phyloP scores from a whole-genome alignment of 2,329 filamentous ascomycete species.

The Phaeomoniella chlamydospora region DNA sequence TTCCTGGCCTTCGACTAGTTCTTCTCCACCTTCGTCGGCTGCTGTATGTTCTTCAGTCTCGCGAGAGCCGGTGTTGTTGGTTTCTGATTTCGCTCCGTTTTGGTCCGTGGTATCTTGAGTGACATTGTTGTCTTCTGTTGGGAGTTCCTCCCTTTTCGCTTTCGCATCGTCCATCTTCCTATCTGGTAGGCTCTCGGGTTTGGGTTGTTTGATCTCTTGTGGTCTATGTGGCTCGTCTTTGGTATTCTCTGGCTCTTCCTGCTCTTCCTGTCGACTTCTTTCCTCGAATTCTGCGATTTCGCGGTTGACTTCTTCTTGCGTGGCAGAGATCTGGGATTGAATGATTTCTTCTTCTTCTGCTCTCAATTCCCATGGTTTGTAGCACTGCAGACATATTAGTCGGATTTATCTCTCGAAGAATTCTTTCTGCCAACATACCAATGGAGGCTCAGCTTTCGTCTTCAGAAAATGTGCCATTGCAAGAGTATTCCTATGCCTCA shows the following conservation, averaged over 20 bases:
- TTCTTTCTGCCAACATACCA: constrained; percentile 46
- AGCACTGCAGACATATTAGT: constrained; percentile 45
- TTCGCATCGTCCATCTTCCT: constrained; percentile 11
- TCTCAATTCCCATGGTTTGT: constrained; percentile 67
- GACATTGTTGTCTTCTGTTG: constrained; percentile 2
- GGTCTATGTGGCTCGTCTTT: constrained; percentile 4
- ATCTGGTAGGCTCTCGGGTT: neutral
- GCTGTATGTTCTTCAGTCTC: constrained; percentile 13
- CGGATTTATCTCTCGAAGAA: neutral
- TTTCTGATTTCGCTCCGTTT: constrained; percentile 5
- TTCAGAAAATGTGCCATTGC: constrained; percentile 57
- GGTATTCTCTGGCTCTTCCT: constrained; percentile 16
- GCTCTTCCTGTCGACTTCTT: constrained; percentile 11
- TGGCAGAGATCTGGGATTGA: constrained; percentile 52
- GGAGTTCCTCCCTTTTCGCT: constrained; percentile 11
- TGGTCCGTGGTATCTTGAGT: constrained; percentile 3
- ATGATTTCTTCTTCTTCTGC: constrained; percentile 56
- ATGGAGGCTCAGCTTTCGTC: constrained; percentile 55
- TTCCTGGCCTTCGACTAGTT: constrained; percentile 72
- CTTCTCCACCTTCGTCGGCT: constrained; percentile 57
- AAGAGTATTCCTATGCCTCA: constrained; percentile 58
- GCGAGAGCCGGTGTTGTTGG: constrained; percentile 13
- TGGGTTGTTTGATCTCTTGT: neutral
- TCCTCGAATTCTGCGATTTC: constrained; percentile 51
- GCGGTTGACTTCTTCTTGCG: constrained; percentile 45